phyloP scores from a whole-genome alignment of 2,329 filamentous ascomycete species.

The Plectosphaerella plurivora region DNA sequence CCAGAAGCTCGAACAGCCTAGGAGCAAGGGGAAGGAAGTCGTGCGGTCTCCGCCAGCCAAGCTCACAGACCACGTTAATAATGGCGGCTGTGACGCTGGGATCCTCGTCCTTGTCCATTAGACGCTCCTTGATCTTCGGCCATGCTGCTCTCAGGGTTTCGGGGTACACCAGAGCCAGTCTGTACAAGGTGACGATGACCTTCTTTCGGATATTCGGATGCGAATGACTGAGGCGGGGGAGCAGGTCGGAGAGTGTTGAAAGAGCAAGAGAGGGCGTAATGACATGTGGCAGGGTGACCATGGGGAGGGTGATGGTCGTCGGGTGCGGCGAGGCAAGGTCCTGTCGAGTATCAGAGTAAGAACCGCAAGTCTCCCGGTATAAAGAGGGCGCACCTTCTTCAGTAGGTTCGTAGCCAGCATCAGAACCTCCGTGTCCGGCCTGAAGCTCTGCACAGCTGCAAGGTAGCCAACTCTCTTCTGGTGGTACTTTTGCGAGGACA shows the following conservation, averaged over 20 bases:
- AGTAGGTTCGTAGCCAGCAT: conserved; percentile 96
- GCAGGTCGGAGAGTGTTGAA: conserved; percentile 78
- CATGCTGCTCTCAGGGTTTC: conserved; percentile 89
- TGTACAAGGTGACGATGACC: conserved; percentile 89
- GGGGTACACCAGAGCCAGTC: conserved; percentile 91
- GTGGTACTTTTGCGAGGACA: conserved; percentile 91
- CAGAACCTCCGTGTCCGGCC: conserved; percentile 90
- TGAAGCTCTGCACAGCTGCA: conserved; percentile 92
- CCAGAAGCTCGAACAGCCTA: conserved; percentile 84
- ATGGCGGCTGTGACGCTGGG: conserved; percentile 92
- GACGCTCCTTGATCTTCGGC: conserved; percentile 93
- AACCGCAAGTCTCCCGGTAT: background rate
- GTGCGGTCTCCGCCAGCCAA: conserved; percentile 88
- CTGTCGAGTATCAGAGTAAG: conserved; percentile 25
- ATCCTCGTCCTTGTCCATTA: conserved; percentile 88
- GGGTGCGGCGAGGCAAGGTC: conserved; percentile 70
- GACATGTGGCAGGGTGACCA: conserved; percentile 88
- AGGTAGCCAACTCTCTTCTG: conserved; percentile 96
- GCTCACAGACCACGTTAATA: conserved; percentile 93
- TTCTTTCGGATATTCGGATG: conserved; percentile 88
- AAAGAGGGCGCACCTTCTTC: conserved; percentile 65
- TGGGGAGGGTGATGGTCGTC: conserved; percentile 78
- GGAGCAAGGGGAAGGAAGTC: conserved; percentile 93
- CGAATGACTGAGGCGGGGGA: conserved; percentile 83
- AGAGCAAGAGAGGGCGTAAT: conserved; percentile 90